phyloP scores from a whole-genome alignment of 2,329 filamentous ascomycete species.

The Microsporum audouinii region DNA sequence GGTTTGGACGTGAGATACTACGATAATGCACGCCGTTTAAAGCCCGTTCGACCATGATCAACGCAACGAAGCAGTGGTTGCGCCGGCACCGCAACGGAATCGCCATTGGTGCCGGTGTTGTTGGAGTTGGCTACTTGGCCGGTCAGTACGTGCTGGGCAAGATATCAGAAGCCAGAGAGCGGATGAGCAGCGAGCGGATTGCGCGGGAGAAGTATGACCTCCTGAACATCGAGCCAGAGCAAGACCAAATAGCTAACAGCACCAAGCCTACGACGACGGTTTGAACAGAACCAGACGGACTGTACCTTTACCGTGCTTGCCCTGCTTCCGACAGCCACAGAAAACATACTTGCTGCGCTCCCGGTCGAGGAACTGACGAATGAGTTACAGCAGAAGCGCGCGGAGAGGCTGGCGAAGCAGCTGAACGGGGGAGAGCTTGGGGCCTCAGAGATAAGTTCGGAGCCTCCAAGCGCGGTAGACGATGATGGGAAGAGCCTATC shows the following conservation, averaged over 20 bases:
- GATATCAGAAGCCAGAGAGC: conserved; percentile 84
- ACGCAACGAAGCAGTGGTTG: conserved; percentile 77
- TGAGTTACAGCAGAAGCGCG: conserved; percentile 89
- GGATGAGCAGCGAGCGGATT: conserved; percentile 91
- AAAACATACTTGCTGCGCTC: conserved; percentile 75
- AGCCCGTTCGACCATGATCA: conserved; percentile 41
- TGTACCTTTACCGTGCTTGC: conserved; percentile 98
- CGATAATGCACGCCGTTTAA: background rate
- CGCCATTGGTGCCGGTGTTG: conserved; percentile 73
- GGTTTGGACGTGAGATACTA: background rate
- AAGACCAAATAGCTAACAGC: background rate
- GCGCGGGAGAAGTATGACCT: conserved; percentile 83
- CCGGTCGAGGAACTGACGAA: conserved; percentile 88
- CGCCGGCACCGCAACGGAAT: conserved; percentile 82
- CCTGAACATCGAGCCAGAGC: background rate
- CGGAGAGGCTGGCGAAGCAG: conserved; percentile 54
- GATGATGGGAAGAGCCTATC: conserved; percentile 69
- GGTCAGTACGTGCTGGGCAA: conserved; percentile 88
- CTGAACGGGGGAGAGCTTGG: conserved; percentile 42
- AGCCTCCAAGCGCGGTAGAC: conserved; percentile 59
- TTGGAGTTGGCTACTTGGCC: conserved; percentile 82
- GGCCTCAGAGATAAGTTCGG: conserved; percentile 46
- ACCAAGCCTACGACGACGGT: conserved; percentile 74
- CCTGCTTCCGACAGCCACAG: conserved; percentile 78
- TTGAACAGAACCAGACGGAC: conserved; percentile 98